Evolutionary conservation across 148 eudicot species (phyloP).

Genomic region (Rheum nobile): DNA sequence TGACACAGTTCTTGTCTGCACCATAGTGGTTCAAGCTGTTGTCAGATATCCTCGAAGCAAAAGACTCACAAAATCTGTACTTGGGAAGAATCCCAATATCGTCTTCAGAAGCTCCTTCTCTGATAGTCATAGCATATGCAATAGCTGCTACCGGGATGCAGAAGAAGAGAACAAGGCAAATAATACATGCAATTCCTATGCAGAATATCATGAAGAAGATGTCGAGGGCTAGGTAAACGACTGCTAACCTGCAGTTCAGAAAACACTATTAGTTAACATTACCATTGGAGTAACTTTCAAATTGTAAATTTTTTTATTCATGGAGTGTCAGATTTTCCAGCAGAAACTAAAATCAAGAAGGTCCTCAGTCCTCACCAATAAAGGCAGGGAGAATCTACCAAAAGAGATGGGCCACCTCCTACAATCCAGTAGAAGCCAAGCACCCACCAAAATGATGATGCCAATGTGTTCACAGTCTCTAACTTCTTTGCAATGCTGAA

Average conservation of each 20-base stretch:
- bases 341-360: not conserved
- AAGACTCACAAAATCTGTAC: constrained; percentile 29
- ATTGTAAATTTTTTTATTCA: constrained; percentile 13
- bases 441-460: constrained; percentile 92
- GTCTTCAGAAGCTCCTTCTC: constrained; percentile 68
- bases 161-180: constrained; percentile 49
- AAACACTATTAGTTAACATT: constrained; percentile 48
- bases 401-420: constrained; percentile 67
- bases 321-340: not conserved
- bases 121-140: constrained; percentile 49
- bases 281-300: constrained; percentile 16
- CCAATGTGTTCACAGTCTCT: constrained; percentile 77
- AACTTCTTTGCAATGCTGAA: constrained; percentile 40
- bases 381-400: constrained; percentile 58
- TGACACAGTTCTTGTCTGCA: constrained; percentile 3
- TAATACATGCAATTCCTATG: constrained; percentile 62
- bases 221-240: constrained; percentile 88
- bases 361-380: constrained; percentile 47
- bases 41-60: constrained; percentile 12
- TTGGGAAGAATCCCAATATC: constrained; percentile 60
- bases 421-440: constrained; percentile 94
- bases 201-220: constrained; percentile 94
- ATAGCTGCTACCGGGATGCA: constrained; percentile 52
- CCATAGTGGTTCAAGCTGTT: constrained; percentile 10
- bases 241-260: constrained; percentile 85